These are phyloP conservation scores for Pythium guiyangense DNA, from an alignment of 352 stramenopile genomes.

Conservation along the genomic window DNA sequence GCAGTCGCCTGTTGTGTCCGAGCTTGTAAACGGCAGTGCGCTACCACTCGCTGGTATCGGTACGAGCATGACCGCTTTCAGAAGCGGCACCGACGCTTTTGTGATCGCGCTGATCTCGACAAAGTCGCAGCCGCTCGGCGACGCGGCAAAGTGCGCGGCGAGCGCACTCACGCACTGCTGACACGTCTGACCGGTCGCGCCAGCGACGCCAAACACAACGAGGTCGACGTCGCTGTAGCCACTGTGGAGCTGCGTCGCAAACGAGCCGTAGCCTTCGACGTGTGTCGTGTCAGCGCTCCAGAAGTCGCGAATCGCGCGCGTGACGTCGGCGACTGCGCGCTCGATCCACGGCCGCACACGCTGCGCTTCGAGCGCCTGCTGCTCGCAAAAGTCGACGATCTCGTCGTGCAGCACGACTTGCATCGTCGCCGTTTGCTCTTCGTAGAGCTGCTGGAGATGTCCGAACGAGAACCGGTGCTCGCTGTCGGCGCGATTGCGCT, in stretches of 20 bases:
- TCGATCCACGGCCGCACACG: conserved; percentile 36
- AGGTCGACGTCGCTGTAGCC: conserved; percentile 74
- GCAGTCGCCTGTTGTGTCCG: neutral
- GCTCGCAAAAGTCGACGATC: conserved; percentile 54
- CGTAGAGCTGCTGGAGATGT: conserved; percentile 72
- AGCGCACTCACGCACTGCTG: conserved; percentile 51
- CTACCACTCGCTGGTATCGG: neutral
- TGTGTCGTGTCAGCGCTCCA: conserved; percentile 36
- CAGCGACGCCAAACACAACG: conserved; percentile 66
- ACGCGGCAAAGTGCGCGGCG: conserved; percentile 17
- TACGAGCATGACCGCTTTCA: conserved; percentile 66
- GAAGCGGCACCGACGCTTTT: conserved; percentile 61
- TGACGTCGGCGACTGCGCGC: conserved; percentile 45
- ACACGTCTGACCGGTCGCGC: conserved; percentile 34
- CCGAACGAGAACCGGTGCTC: conserved; percentile 43
- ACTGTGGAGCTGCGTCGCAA: conserved; percentile 60
- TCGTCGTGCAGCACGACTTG: conserved; percentile 78
- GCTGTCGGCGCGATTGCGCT: conserved; percentile 14
- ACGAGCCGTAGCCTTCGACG: conserved; percentile 75
- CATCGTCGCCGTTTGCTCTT: conserved; percentile 75
- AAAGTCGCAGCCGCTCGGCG: conserved; percentile 17
- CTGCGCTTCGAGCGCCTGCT: conserved; percentile 35
- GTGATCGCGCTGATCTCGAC: conserved; percentile 69
- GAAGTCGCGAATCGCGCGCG: conserved; percentile 31
- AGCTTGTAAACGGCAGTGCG: neutral